Evolutionary conservation across 2,329 filamentous ascomycete species (phyloP).

Genomic region (Pyrenochaeta sp.): DNA sequence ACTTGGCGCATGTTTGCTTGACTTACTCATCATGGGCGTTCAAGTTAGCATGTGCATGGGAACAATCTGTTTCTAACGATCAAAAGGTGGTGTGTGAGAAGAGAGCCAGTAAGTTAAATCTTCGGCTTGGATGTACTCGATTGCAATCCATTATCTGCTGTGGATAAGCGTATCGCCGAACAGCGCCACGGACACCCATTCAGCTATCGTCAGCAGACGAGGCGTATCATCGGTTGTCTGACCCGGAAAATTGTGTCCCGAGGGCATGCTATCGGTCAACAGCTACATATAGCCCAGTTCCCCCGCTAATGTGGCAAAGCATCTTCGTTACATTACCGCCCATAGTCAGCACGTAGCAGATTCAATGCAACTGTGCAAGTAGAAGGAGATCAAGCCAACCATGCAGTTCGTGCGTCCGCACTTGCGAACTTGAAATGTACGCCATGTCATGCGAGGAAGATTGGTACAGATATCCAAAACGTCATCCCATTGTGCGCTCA

Average conservation of each 20-base stretch:
- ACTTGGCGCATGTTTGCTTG: constrained; percentile 11
- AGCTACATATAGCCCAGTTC: background rate
- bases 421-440: background rate
- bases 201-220: constrained; percentile 10
- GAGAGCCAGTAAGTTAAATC: no score
- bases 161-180: background rate
- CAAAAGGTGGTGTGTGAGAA: background rate
- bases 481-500: background rate
- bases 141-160: background rate
- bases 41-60: background rate
- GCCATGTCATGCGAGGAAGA: constrained; percentile 18
- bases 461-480: background rate
- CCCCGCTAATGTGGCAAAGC: background rate
- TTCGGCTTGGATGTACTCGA: background rate
- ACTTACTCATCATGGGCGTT: constrained; percentile 6
- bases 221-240: background rate
- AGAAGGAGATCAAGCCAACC: background rate
- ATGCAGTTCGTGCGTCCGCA: background rate
- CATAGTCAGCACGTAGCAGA: background rate
- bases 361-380: background rate
- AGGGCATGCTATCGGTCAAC: constrained; percentile 1
- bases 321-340: background rate
- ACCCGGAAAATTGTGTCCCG: constrained; percentile 8
- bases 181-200: background rate
- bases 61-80: no score